Evolutionary conservation across 2,329 filamentous ascomycete genomes (phyloP).

Genomic region (Neonectria ditissima): DNA sequence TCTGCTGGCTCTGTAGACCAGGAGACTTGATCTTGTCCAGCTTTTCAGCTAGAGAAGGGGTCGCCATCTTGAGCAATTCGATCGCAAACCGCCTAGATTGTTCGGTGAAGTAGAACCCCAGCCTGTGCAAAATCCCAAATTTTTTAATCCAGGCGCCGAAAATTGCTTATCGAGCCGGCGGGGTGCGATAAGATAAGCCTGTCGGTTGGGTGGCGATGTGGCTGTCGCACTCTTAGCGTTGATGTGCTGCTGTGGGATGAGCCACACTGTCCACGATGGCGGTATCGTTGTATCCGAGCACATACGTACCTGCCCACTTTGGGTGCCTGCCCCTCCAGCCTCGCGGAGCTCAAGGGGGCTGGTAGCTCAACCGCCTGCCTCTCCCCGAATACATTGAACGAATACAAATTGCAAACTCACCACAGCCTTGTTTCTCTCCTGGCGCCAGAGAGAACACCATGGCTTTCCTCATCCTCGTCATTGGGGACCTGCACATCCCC

Average conservation of each 20-base stretch:
- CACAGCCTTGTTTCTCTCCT: slow-evolving; percentile 39
- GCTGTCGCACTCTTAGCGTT: background rate
- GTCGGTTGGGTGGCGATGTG: slow-evolving; percentile 4
- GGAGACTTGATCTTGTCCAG: slow-evolving; percentile 97
- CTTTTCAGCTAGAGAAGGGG: slow-evolving; percentile 78
- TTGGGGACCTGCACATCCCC: slow-evolving; percentile 94
- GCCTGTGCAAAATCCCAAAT: slow-evolving; percentile 43
- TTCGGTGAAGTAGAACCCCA: slow-evolving; percentile 44
- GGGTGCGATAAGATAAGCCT: slow-evolving; percentile 40
- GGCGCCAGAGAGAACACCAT: slow-evolving; percentile 64
- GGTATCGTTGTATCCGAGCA: slow-evolving; percentile 48
- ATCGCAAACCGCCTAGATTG: slow-evolving; percentile 44
- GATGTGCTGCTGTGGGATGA: slow-evolving; percentile 19
- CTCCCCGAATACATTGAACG: slow-evolving; percentile 29
- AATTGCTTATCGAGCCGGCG: slow-evolving; percentile 48
- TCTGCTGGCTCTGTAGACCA: slow-evolving; percentile 94
- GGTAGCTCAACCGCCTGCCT: slow-evolving; percentile 34
- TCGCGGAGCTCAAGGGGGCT: slow-evolving; percentile 42
- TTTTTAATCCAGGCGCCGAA: slow-evolving; percentile 42
- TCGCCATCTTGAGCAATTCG: slow-evolving; percentile 58
- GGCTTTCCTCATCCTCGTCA: slow-evolving; percentile 90
- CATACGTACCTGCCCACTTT: slow-evolving; percentile 37
- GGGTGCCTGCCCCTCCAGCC: slow-evolving; percentile 46
- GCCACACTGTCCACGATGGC: slow-evolving; percentile 41
- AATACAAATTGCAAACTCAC: slow-evolving; percentile 38